Percentiles rank a stretch among this genome's conserved stretches.
Conservation (phyloP, 805 yeast species). For the Cyberlindnera xishuangbannaensis region DNA sequence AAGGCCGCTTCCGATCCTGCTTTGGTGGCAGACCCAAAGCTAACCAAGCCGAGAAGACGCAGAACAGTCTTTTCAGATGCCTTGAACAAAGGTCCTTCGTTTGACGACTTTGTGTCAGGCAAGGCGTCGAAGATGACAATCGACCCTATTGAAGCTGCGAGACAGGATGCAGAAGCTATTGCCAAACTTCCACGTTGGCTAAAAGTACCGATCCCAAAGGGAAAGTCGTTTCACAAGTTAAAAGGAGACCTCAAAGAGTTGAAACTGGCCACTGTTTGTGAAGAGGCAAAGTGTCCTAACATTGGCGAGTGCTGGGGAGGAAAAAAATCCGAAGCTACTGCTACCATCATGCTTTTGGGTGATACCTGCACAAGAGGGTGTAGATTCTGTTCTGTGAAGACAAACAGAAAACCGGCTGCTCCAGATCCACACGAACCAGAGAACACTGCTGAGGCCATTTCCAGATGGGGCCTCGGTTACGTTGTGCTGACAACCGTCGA, state of each 20-base stretch:
- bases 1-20: slow-evolving; percentile 2
- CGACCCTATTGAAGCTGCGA: slow-evolving; percentile 76
- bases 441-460: slow-evolving; percentile 94
- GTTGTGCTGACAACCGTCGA: slow-evolving; percentile 97
- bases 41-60: slow-evolving; percentile 36
- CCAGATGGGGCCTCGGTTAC: slow-evolving; percentile 97
- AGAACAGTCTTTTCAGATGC: slow-evolving; percentile 61
- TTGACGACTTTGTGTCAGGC: slow-evolving; percentile 85
- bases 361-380: slow-evolving; percentile 99
- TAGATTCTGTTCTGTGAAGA: slow-evolving; percentile 94
- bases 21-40: neutral
- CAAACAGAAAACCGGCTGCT: slow-evolving; percentile 78
- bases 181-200: slow-evolving; percentile 84
- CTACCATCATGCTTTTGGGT: slow-evolving; percentile 96
- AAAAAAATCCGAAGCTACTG: slow-evolving; percentile 82
- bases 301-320: slow-evolving; percentile 99
- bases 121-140: slow-evolving; percentile 57
- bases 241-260: slow-evolving; percentile 85
- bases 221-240: slow-evolving; percentile 71
- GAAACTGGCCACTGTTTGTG: slow-evolving; percentile 92
- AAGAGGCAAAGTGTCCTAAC: slow-evolving; percentile 98
- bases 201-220: slow-evolving; percentile 95
- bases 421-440: slow-evolving; percentile 97
- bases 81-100: slow-evolving; percentile 82
- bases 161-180: slow-evolving; percentile 53